Evolutionary conservation across 495 filamentous ascomycete species (phyloP), one percentile per base, ranked within the genome.

Genomic region (Hyaloscypha variabilis): DNA sequence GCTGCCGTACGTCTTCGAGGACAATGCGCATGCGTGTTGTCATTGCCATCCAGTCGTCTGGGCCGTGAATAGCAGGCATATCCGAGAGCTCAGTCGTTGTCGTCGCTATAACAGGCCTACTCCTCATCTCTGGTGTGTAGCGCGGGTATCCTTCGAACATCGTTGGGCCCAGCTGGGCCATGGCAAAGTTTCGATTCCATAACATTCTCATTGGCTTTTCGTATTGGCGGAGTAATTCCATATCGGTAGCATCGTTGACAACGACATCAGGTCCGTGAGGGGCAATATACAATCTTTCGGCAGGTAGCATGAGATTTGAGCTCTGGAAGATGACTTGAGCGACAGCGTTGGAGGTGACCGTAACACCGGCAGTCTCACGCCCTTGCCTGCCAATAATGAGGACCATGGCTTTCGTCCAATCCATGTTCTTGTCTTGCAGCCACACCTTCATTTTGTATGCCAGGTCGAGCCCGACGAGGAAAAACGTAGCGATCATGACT

Each of bases 401-500:
- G 8, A 46, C 39, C 19, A 10, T 19, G 39, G 39, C 39, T 46
- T 19, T 46, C 10, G 10, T 46, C 39, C 17, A 55, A 21, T 55
- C 52, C 24, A 55, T 23, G 8, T 55, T 55, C 11, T 55, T 21
- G 8, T 55, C 10, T 11, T 23, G 17, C 8, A 55, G 24, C 52
- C 52, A 55, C 10, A 8, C 11, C 8, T 11, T 55, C 52, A 55
- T 55, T 10, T 21, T 8, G 52, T 11, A 55, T 11, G 52, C 21
- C 8, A 26, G 8, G 21, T 55, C 52, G 8, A 55, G 8, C 52
- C 52, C 52, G 24, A 55, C 52, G 11, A 55, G 24, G 21, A 11
- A 55, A 26, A 55, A 55, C 10, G 52, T 23, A 11, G 52, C 52
- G 21, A 55, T 10, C 52, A 55, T 55, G 24, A 55, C 52, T 11